Evolutionary conservation across 805 yeast species (phyloP).

Genomic region (Wickerhamiella lipophila): DNA sequence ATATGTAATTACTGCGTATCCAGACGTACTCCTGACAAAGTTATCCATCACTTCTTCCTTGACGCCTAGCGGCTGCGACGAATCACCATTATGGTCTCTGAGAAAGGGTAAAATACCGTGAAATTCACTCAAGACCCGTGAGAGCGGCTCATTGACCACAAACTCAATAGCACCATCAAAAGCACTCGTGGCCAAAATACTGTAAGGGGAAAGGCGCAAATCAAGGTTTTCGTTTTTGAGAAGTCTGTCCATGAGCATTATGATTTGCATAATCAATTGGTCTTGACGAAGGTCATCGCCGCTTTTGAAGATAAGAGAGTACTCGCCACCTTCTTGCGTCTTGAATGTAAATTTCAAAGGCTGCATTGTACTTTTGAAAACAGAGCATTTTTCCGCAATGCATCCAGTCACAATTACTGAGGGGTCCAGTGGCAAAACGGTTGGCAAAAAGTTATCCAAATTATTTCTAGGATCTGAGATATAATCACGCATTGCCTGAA

Average conservation of each 20-base stretch:
- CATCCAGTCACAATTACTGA: conserved; percentile 59
- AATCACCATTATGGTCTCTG: conserved; percentile 50
- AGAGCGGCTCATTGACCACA: conserved; percentile 83
- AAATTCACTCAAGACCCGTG: conserved; percentile 56
- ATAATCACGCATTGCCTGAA: conserved; percentile 51
- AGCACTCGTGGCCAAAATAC: conserved; percentile 80
- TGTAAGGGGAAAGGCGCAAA: conserved; percentile 74
- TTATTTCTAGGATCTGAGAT: conserved; percentile 38
- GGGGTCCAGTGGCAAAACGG: conserved; percentile 77
- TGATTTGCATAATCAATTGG: conserved; percentile 90
- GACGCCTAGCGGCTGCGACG: conserved; percentile 31
- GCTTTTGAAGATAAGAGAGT: conserved; percentile 81
- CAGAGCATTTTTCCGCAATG: conserved; percentile 64
- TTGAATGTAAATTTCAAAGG: conserved; percentile 76
- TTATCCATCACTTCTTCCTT: conserved; percentile 72
- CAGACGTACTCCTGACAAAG: conserved; percentile 90
- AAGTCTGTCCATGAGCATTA: conserved; percentile 78
- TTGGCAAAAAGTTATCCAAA: conserved; percentile 36
- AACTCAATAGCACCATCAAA: conserved; percentile 88
- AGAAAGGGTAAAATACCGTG: conserved; percentile 69
- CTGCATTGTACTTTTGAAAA: conserved; percentile 80
- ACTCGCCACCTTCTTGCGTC: conserved; percentile 39
- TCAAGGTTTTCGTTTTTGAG: conserved; percentile 83
- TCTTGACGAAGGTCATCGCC: conserved; percentile 96
- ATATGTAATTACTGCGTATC: conserved; percentile 92